Conservation (phyloP, 176 grass and related monocot genomes). For the Triticum turgidum region DNA sequence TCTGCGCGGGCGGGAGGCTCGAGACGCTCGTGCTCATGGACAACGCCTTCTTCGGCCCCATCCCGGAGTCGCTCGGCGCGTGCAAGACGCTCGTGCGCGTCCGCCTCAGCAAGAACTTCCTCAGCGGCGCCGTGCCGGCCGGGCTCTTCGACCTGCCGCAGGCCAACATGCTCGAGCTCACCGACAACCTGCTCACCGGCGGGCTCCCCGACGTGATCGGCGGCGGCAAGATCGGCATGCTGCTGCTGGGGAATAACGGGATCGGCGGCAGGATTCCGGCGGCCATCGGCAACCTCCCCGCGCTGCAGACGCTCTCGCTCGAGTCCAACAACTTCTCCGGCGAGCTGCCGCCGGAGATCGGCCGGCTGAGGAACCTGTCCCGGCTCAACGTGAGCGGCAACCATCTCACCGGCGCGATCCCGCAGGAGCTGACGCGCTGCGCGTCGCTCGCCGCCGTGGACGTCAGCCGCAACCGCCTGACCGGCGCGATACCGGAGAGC, state of each 20-base stretch:
- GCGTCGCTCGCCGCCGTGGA: constrained; percentile 49
- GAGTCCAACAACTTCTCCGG: constrained; percentile 71
- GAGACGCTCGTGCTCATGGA: constrained; percentile 72
- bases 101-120: constrained; percentile 62
- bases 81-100: constrained; percentile 69
- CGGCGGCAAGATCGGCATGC: constrained; percentile 36
- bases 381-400: constrained; percentile 72
- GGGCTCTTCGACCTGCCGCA: constrained; percentile 69
- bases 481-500: constrained; percentile 56
- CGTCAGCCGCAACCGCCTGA: constrained; percentile 72
- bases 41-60: constrained; percentile 73
- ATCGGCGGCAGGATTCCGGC: constrained; percentile 48
- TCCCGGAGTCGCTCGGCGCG: constrained; percentile 55
- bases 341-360: constrained; percentile 51
- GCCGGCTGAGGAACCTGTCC: constrained; percentile 47
- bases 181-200: constrained; percentile 72
- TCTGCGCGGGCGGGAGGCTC: constrained; percentile 51
- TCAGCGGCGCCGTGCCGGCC: constrained; percentile 51
- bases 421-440: constrained; percentile 53
- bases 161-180: constrained; percentile 73
- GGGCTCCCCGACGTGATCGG: constrained; percentile 47
- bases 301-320: constrained; percentile 64
- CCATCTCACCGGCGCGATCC: constrained; percentile 54
- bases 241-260: constrained; percentile 46
- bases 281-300: constrained; percentile 61